Conservation (phyloP, 805 yeast species). For the Blastobotrys terrestris region DNA sequence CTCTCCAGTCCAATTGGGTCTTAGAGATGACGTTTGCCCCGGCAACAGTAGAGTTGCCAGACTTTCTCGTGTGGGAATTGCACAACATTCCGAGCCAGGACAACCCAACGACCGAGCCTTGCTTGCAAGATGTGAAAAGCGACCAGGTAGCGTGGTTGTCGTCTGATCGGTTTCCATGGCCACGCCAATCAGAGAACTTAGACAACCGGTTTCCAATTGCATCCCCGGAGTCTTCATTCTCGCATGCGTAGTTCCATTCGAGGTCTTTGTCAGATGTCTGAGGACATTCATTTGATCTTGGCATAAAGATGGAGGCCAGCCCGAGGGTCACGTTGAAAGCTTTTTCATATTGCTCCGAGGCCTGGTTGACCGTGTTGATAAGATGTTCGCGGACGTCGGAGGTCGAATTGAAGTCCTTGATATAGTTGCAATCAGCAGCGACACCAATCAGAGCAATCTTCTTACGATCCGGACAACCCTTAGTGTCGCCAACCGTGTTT, state of each 20-base stretch:
- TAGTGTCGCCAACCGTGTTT: slow-evolving; percentile 25
- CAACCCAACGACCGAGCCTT: slow-evolving; percentile 32
- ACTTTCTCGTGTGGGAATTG: slow-evolving; percentile 14
- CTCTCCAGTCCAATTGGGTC: slow-evolving; percentile 30
- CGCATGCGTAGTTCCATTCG: slow-evolving; percentile 28
- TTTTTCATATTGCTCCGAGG: slow-evolving; percentile 30
- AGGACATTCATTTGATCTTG: slow-evolving; percentile 25
- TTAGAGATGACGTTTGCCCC: slow-evolving; percentile 33
- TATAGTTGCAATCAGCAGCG: slow-evolving; percentile 33
- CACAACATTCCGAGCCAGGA: slow-evolving; percentile 35
- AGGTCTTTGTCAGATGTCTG: slow-evolving; percentile 7
- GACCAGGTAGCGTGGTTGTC: slow-evolving; percentile 35
- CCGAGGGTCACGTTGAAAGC: slow-evolving; percentile 34
- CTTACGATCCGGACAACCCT: slow-evolving; percentile 30
- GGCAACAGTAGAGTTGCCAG: slow-evolving; percentile 19
- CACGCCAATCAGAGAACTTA: slow-evolving; percentile 30
- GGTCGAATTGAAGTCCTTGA: slow-evolving; percentile 23
- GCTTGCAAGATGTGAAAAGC: slow-evolving; percentile 29
- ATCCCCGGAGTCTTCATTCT: slow-evolving; percentile 8
- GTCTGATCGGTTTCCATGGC: slow-evolving; percentile 14
- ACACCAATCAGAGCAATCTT: slow-evolving; percentile 32
- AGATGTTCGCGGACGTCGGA: slow-evolving; percentile 26
- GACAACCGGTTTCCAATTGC: slow-evolving; percentile 26
- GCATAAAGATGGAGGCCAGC: slow-evolving; percentile 25
- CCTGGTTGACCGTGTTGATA: slow-evolving; percentile 29